These are phyloP conservation scores for Quercus lobata DNA, from an alignment of 331 rosid genomes.

Conservation along the genomic window DNA sequence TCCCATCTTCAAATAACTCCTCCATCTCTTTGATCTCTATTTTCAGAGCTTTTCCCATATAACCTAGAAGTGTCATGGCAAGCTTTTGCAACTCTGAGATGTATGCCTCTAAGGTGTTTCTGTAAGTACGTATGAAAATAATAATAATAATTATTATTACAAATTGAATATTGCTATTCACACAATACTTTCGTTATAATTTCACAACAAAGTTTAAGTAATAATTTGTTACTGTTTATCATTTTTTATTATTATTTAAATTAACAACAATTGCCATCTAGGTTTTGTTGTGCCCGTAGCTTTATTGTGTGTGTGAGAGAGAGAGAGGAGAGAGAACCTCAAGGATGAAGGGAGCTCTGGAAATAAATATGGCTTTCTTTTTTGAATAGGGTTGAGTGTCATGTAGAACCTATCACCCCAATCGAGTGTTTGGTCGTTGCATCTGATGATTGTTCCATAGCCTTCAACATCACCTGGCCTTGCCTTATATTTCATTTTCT, in stretches of 20 bases:
- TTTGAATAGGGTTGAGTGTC: conserved; percentile 44
- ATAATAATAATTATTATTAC: not conserved
- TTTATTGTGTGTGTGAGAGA: not conserved
- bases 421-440: conserved; percentile 61
- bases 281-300: too few relatives aligned
- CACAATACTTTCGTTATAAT: too few relatives aligned
- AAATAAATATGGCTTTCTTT: conserved; percentile 61
- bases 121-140: not conserved
- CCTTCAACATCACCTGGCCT: conserved; percentile 68
- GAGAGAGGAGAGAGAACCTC: conserved; percentile 32
- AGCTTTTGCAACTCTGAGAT: conserved; percentile 33
- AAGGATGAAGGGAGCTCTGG: conserved; percentile 53
- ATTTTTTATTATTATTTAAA: too few relatives aligned
- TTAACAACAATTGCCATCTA: too few relatives aligned
- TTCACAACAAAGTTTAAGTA: too few relatives aligned
- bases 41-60: conserved; percentile 43
- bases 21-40: conserved; percentile 38
- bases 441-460: conserved; percentile 47
- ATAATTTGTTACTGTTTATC: too few relatives aligned
- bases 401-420: conserved; percentile 79
- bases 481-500: conserved; percentile 50
- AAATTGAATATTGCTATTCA: too few relatives aligned
- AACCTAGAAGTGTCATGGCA: conserved; percentile 37
- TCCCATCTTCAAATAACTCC: conserved; percentile 52
- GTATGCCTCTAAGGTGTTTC: conserved; percentile 59